These are phyloP conservation scores for Stephanodiscus triporus DNA, from an alignment of 108 stramenopile species.

Conservation along the genomic window DNA sequence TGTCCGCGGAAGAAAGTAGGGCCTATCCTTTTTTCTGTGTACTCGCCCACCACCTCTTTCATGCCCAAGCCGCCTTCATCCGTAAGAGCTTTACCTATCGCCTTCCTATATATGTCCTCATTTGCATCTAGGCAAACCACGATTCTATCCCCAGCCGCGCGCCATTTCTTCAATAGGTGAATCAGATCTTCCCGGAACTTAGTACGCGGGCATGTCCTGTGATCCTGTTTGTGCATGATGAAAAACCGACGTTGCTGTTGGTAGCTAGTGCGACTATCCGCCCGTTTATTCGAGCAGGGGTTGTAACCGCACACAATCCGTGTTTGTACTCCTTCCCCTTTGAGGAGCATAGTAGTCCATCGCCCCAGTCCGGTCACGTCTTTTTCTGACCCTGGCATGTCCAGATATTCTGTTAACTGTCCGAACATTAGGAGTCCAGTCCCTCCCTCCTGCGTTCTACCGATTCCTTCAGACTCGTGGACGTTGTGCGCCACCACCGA, in stretches of 20 bases:
- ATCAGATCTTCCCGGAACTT: constrained; percentile 19
- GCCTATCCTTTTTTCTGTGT: constrained; percentile 4
- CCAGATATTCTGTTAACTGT: not conserved
- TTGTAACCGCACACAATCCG: constrained; percentile 16
- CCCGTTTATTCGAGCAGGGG: not conserved
- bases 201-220: not conserved
- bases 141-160: constrained; percentile 6
- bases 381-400: not conserved
- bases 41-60: constrained; percentile 6
- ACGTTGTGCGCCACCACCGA: constrained; percentile 3
- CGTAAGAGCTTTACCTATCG: constrained; percentile 2
- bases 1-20: constrained; percentile 21
- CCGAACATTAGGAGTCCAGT: constrained; percentile 1
- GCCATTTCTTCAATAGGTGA: not conserved
- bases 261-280: not conserved
- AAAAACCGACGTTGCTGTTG: constrained; percentile 13
- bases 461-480: not conserved
- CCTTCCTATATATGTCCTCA: constrained; percentile 15
- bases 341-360: not conserved
- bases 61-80: constrained; percentile 1
- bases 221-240: not conserved
- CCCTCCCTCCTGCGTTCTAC: constrained; percentile 1
- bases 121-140: constrained; percentile 17
- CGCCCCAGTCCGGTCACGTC: not conserved
- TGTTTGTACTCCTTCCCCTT: not conserved